Evolutionary conservation across 2,329 filamentous ascomycete species (phyloP), one percentile per base, ranked within the genome.

Genomic region (Curvularia sp.): DNA sequence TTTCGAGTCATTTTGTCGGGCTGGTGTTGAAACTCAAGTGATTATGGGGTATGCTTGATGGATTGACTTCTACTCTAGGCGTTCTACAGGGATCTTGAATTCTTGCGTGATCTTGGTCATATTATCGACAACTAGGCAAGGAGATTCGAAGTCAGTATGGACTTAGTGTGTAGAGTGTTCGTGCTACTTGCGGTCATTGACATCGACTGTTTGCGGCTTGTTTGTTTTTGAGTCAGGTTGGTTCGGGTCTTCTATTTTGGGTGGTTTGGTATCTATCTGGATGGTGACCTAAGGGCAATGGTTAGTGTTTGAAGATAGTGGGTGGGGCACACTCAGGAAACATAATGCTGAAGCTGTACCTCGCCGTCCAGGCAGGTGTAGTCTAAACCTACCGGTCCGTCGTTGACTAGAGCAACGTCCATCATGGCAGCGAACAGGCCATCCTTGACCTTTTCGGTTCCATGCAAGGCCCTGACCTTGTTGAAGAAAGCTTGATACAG

Each of bases 391-490:
- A 89, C 86, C 80, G 87, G 87, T 71, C 87, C 86, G 71, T 98
- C 94, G 67, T 98, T 98, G 49, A 97, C 88, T 28, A 97, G 79
- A 48, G 91, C 90, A 57, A 99, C 94, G 73, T 98, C 90, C 95
- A 99, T 99, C 93, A 96, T 97, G 49, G 95, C 95, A 74, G 97
- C 94, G 77, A 99, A 99, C 28, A 94, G 87, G n/a, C 96, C 95
- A 74, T 99, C 89, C 75, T 97, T 93, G 57, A 99, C 93, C 63
- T 84, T 88, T 8, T 92, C 90, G 6, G 85, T 77, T 5, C 81
- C 77, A 75, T 98, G 96, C 2, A 87, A 83, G 53, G 88, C 83
- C 68, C 88, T 85, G 41, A 98, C 87, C 68, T 90, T 91, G 49
- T 85, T 80, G 67, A 93, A 87, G 80, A 99, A 98, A 73, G 89